A percentile compares a stretch with the other conserved stretches of the same genome.
phyloP scores from a whole-genome alignment of 2,329 filamentous ascomycete species.

The Aspergillus japonicus region DNA sequence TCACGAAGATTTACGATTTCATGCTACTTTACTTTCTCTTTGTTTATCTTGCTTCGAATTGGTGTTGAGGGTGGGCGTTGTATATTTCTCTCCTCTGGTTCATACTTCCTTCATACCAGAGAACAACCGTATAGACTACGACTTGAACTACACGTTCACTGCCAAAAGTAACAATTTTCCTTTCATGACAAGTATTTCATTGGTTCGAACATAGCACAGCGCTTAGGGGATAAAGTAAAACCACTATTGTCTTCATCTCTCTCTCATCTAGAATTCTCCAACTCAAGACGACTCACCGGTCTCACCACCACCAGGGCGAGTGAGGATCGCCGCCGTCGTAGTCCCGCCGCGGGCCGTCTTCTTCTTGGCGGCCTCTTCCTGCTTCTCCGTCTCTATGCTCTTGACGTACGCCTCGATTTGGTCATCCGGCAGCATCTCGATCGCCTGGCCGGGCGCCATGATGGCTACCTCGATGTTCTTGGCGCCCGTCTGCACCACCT shows the following conservation, averaged over 20 bases:
- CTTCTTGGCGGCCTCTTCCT: slow-evolving; percentile 97
- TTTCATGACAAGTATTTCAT: slow-evolving; percentile 3
- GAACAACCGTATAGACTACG: neutral
- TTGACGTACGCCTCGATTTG: slow-evolving; percentile 98
- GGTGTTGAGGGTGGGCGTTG: neutral
- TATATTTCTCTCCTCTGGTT: neutral
- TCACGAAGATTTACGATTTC: slow-evolving; percentile 35
- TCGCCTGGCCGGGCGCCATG: slow-evolving; percentile 86
- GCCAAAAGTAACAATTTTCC: neutral
- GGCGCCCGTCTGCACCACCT: slow-evolving; percentile 96
- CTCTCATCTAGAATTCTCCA: slow-evolving; percentile 14
- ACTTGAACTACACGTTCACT: neutral
- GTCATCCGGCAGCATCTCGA: slow-evolving; percentile 93
- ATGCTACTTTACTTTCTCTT: slow-evolving; percentile 15
- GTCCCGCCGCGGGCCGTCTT: slow-evolving; percentile 65
- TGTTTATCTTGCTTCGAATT: neutral
- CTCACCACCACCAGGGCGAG: slow-evolving; percentile 53
- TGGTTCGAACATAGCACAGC: slow-evolving; percentile 11
- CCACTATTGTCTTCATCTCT: neutral
- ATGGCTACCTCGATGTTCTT: slow-evolving; percentile 99
- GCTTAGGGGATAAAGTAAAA: slow-evolving; percentile 21
- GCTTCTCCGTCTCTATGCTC: slow-evolving; percentile 98
- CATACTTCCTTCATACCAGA: neutral
- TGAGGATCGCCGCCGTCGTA: slow-evolving; percentile 67
- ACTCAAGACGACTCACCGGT: slow-evolving; percentile 18